Evolutionary conservation across 306 rosid species (phyloP).

Genomic region (Comarum palustre): DNA sequence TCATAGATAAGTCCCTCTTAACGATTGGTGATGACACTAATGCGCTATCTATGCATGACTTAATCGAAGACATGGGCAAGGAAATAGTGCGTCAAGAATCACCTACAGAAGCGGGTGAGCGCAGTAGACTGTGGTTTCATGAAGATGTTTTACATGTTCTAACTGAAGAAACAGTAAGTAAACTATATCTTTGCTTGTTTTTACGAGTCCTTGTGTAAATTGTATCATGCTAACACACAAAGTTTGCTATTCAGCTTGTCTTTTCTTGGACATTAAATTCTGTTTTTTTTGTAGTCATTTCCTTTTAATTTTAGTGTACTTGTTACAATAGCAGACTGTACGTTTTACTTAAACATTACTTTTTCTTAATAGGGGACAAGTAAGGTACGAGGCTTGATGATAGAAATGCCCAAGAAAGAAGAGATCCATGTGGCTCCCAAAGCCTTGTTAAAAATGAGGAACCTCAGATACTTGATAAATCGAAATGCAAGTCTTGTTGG

Average conservation of each 20-base stretch:
- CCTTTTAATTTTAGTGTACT: not conserved
- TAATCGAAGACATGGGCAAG: conserved; percentile 1
- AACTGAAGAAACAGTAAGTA: conserved; percentile 6
- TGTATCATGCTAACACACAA: not conserved
- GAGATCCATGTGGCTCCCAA: conserved; percentile 25
- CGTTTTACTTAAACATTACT: not conserved
- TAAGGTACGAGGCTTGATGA: conserved; percentile 6
- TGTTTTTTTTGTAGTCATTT: conserved; percentile 1
- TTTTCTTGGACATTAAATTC: not conserved
- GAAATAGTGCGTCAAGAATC: conserved; percentile 9
- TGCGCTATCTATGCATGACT: not conserved
- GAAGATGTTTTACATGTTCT: conserved; percentile 29
- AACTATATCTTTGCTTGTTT: not conserved
- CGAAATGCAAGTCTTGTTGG: conserved; percentile 30
- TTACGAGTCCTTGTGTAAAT: not conserved
- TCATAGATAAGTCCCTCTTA: conserved; percentile 1
- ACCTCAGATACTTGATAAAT: conserved; percentile 32
- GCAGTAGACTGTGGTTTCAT: conserved; percentile 34
- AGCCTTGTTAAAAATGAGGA: conserved; percentile 26
- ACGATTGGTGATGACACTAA: not conserved
- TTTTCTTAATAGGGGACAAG: conserved; percentile 7
- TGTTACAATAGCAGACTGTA: not conserved
- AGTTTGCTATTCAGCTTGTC: too few species aligned
- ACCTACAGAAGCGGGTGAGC: conserved; percentile 24
- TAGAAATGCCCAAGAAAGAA: conserved; percentile 10